Evolutionary conservation across 2,329 filamentous ascomycete species (phyloP).

Genomic region (Ceratocystis smalleyi): DNA sequence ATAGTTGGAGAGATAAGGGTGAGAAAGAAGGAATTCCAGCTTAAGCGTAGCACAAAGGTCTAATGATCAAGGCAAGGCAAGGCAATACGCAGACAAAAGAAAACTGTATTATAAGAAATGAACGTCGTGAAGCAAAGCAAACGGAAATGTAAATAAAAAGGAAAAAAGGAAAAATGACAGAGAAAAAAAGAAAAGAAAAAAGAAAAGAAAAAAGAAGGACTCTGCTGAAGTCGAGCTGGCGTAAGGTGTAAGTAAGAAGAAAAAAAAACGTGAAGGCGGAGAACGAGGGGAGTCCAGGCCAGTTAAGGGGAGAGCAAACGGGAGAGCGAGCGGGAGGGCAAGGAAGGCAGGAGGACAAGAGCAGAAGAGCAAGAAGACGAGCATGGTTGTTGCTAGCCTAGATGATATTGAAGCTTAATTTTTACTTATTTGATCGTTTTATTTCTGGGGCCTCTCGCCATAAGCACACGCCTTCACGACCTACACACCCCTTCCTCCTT

Average conservation of each 20-base stretch:
- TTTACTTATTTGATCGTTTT: background rate
- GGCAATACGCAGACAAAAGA: slow-evolving; percentile 4
- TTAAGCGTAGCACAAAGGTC: background rate
- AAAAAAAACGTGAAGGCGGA: background rate
- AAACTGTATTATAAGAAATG: background rate
- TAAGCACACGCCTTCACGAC: too few species aligned
- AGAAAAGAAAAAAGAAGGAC: background rate
- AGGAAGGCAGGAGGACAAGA: slow-evolving; percentile 1
- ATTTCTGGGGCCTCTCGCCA: background rate
- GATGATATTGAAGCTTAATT: background rate
- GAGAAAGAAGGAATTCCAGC: background rate
- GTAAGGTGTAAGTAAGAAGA: slow-evolving; percentile 7
- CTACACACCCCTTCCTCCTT: background rate
- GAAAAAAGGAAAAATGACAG: background rate
- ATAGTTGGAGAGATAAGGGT: background rate
- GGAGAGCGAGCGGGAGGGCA: background rate
- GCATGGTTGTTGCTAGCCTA: background rate
- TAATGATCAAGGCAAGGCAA: background rate
- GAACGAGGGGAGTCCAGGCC: slow-evolving; percentile 9
- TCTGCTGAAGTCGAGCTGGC: slow-evolving; percentile 1
- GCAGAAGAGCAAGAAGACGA: background rate
- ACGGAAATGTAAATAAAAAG: background rate
- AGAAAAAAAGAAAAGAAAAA: slow-evolving; percentile 3
- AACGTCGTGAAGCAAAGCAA: background rate
- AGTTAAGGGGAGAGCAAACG: slow-evolving; percentile 8